phyloP scores from a whole-genome alignment of 2,329 filamentous ascomycete genomes.

The Pseudohalonectria lignicola region DNA sequence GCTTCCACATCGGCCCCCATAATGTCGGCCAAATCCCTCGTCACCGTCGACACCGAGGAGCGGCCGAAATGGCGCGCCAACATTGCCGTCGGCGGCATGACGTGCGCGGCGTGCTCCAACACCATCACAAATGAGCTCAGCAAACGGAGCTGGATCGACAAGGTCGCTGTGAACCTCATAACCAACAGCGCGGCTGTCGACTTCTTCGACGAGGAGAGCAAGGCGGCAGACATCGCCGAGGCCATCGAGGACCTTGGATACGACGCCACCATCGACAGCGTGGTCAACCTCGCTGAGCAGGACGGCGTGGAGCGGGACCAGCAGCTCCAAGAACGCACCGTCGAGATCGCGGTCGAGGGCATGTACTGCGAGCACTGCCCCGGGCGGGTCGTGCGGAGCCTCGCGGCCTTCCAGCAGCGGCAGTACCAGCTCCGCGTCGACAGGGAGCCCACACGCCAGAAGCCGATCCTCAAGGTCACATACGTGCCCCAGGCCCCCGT shows the following conservation, averaged over 20 bases:
- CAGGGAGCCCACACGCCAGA: conserved; percentile 41
- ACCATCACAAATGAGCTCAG: conserved; percentile 49
- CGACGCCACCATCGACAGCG: conserved; percentile 46
- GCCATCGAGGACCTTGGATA: conserved; percentile 55
- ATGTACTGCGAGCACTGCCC: conserved; percentile 69
- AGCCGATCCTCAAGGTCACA: conserved; percentile 57
- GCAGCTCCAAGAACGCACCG: conserved; percentile 32
- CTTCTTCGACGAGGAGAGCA: conserved; percentile 31
- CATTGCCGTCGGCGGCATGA: conserved; percentile 62
- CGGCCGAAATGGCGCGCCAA: conserved; percentile 34
- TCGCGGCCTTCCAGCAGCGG: conserved; percentile 39
- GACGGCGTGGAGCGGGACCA: conserved; percentile 10
- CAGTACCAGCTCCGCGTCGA: conserved; percentile 39
- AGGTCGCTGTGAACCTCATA: conserved; percentile 52
- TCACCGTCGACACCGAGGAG: conserved; percentile 22
- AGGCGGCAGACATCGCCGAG: conserved; percentile 36
- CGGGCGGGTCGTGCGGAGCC: conserved; percentile 38
- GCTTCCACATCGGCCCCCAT: neutral
- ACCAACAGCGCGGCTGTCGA: conserved; percentile 55
- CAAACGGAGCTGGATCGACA: conserved; percentile 45
- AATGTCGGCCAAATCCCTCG: conserved; percentile 14
- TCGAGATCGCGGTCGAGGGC: conserved; percentile 57
- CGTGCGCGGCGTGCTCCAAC: conserved; percentile 58
- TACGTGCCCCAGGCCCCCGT: conserved; percentile 58
- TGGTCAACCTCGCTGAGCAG: conserved; percentile 24